Evolutionary conservation across 2,329 filamentous ascomycete genomes (phyloP).

Genomic region (Atkinsonella hypoxylon): DNA sequence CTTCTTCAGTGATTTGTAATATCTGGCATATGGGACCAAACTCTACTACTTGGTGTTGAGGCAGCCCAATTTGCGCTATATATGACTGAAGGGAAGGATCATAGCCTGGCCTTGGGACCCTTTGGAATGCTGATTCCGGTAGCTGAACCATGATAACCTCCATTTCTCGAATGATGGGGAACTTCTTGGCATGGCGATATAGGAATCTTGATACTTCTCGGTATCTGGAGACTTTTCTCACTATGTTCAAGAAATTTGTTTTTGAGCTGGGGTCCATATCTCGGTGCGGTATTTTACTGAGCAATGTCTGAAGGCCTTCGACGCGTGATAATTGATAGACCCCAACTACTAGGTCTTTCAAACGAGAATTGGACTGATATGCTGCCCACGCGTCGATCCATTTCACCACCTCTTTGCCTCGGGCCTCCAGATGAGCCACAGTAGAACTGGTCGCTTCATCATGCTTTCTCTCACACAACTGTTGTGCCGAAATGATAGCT

Average conservation of each 20-base stretch:
- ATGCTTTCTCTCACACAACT: neutral
- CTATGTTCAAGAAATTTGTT: constrained; percentile 17
- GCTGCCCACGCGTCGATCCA: neutral
- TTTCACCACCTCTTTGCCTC: neutral
- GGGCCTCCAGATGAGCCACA: neutral
- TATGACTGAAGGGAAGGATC: neutral
- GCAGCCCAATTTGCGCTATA: neutral
- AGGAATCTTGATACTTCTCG: constrained; percentile 22
- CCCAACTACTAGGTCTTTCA: constrained; percentile 11
- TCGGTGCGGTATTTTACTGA: neutral
- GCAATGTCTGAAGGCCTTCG: constrained; percentile 11
- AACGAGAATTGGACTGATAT: neutral
- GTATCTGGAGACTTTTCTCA: constrained; percentile 26
- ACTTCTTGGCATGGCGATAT: constrained; percentile 18
- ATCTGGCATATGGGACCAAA: neutral
- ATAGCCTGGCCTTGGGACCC: neutral
- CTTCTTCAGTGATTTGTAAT: constrained; percentile 1
- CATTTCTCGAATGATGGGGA: constrained; percentile 16
- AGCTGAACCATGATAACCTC: constrained; percentile 18
- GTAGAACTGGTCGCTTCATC: neutral
- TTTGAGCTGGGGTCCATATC: constrained; percentile 9
- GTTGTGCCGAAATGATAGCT: neutral
- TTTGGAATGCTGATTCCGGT: constrained; percentile 6
- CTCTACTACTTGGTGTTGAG: neutral
- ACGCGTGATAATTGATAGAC: constrained; percentile 11